A percentile compares a stretch with the other conserved stretches of the same genome.
phyloP scores from a whole-genome alignment of 208 protist genomes.

The Crithidia brevicula region DNA sequence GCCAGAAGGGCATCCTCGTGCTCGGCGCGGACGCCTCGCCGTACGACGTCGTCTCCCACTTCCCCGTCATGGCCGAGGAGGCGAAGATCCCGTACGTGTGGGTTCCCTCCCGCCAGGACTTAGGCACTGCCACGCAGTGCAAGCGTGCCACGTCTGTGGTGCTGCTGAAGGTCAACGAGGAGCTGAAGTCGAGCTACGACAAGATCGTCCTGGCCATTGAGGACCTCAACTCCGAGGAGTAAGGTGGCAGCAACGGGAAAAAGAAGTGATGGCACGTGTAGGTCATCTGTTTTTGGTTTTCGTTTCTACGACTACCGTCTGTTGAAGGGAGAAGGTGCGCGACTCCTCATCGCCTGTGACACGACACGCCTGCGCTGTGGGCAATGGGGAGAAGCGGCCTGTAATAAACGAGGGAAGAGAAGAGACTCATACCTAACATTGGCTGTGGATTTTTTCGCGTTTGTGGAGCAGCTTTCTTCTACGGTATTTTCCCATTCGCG shows the following conservation, averaged over 20 bases:
- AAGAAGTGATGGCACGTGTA: not conserved
- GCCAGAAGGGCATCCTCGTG: conserved; percentile 90
- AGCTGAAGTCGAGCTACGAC: conserved; percentile 86
- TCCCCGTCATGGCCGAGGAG: conserved; percentile 93
- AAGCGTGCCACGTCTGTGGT: conserved; percentile 94
- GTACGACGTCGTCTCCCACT: conserved; percentile 94
- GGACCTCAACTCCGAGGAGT: conserved; percentile 81
- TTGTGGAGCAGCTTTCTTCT: no score
- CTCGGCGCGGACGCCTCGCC: conserved; percentile 93
- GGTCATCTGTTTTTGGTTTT: not conserved
- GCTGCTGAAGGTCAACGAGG: conserved; percentile 85
- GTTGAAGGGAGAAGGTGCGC: no score
- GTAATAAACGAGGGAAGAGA: no score
- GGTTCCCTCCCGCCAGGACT: conserved; percentile 92
- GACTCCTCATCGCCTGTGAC: no score
- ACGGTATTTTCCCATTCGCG: no score
- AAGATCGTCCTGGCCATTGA: conserved; percentile 91
- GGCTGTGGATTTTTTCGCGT: no score
- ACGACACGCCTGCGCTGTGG: no score
- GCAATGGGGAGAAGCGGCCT: no score
- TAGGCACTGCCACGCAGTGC: conserved; percentile 93
- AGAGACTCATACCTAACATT: no score
- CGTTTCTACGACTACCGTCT: no score
- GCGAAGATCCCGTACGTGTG: conserved; percentile 94
- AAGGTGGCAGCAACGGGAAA: not conserved